A percentile compares a stretch with the other conserved stretches of the same genome.
phyloP scores from a whole-genome alignment of 805 yeast genomes.

The Metschnikowia chrysomelidarum region DNA sequence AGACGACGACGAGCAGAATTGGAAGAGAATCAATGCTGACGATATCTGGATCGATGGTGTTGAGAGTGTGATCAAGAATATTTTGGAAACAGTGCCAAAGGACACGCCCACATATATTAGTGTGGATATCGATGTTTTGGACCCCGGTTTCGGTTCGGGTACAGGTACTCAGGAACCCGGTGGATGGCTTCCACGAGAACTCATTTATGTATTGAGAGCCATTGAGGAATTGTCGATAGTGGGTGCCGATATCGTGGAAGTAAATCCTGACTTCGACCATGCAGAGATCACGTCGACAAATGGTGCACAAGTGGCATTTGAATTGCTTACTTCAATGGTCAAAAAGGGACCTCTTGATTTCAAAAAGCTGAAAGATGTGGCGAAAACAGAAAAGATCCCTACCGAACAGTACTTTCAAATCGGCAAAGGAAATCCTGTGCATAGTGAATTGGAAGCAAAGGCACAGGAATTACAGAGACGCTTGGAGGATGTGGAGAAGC shows the following conservation, averaged over 20 bases:
- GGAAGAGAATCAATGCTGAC: slow-evolving; percentile 65
- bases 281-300: slow-evolving; percentile 67
- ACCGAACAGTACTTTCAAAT: neutral
- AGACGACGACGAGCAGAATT: slow-evolving; percentile 70
- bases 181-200: slow-evolving; percentile 56
- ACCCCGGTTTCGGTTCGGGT: slow-evolving; percentile 57
- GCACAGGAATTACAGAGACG: slow-evolving; percentile 1
- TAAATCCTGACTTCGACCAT: slow-evolving; percentile 61
- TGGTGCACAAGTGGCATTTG: slow-evolving; percentile 71
- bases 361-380: slow-evolving; percentile 8
- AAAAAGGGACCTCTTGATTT: slow-evolving; percentile 44
- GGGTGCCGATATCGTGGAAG: slow-evolving; percentile 59
- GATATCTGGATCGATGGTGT: slow-evolving; percentile 70
- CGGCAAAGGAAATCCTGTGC: slow-evolving; percentile 2
- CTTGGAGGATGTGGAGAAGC: slow-evolving; percentile 11
- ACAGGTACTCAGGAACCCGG: slow-evolving; percentile 63
- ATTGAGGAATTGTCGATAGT: slow-evolving; percentile 46
- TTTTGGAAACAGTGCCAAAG: slow-evolving; percentile 54
- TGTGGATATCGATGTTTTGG: slow-evolving; percentile 69
- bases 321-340: slow-evolving; percentile 72
- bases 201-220: slow-evolving; percentile 46
- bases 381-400: slow-evolving; percentile 3
- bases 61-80: slow-evolving; percentile 52
- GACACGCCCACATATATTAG: slow-evolving; percentile 70
- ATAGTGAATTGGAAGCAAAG: slow-evolving; percentile 1